These are phyloP conservation scores for Ceratocystis lukuohia DNA, from an alignment of 2,329 filamentous ascomycete species.

Conservation along the genomic window DNA sequence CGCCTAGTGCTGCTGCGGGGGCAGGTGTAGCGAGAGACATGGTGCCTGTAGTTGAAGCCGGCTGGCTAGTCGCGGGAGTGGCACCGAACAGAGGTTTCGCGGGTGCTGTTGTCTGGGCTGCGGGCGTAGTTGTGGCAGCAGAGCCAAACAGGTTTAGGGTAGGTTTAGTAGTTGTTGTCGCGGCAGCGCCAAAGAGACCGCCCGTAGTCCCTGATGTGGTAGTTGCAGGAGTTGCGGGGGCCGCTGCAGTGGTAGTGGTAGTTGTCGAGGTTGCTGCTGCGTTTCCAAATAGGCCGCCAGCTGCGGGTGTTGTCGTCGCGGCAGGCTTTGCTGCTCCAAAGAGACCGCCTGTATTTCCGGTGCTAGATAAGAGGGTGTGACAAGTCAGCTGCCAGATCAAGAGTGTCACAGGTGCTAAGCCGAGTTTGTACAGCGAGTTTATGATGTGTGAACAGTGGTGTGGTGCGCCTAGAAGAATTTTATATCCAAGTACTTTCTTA, in stretches of 20 bases:
- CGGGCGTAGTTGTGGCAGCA: slow-evolving; percentile 20
- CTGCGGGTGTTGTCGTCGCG: slow-evolving; percentile 25
- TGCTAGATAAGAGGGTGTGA: slow-evolving; percentile 15
- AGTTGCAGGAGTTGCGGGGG: slow-evolving; percentile 9
- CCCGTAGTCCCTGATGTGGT: slow-evolving; percentile 25
- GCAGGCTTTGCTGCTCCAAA: slow-evolving; percentile 20
- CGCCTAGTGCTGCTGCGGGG: slow-evolving; percentile 21
- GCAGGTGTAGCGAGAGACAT: slow-evolving; percentile 1
- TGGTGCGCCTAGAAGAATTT: neutral
- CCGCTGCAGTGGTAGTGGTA: slow-evolving; percentile 1
- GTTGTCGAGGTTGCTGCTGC: slow-evolving; percentile 22
- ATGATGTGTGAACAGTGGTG: too few species aligned
- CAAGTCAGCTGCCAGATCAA: slow-evolving; percentile 4
- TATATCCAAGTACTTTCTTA: neutral
- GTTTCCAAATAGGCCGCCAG: slow-evolving; percentile 29
- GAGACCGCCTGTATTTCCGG: slow-evolving; percentile 18
- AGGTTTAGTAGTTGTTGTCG: slow-evolving; percentile 24
- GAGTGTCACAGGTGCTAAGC: too few species aligned
- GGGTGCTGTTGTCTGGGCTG: slow-evolving; percentile 18
- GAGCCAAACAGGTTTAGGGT: slow-evolving; percentile 26
- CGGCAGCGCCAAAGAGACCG: slow-evolving; percentile 28
- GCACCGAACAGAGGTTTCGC: slow-evolving; percentile 21
- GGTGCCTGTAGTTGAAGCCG: neutral
- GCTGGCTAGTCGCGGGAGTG: slow-evolving; percentile 19
- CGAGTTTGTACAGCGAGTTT: too few species aligned